Conservation (phyloP, 306 rosid species). For the Sicyos edulis region DNA sequence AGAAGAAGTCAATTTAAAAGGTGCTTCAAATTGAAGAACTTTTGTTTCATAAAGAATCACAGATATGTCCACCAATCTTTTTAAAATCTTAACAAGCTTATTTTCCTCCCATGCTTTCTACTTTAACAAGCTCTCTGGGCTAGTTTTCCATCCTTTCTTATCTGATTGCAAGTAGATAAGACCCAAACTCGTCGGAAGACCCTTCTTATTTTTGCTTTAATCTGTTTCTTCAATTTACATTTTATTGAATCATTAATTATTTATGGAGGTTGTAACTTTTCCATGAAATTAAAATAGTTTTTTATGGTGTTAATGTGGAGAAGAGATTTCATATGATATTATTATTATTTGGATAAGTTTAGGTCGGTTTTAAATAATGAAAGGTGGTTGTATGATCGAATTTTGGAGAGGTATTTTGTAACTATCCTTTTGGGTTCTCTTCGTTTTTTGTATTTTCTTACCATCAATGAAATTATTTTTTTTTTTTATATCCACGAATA, state of each 20-base stretch:
- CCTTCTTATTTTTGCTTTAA: neutral
- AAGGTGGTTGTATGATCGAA: neutral
- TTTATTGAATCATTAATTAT: neutral
- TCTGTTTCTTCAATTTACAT: neutral
- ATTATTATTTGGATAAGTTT: neutral
- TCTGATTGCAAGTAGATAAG: neutral
- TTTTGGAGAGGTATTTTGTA: too few relatives aligned
- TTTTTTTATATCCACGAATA: too few relatives aligned
- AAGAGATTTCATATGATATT: neutral
- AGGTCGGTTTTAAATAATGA: neutral
- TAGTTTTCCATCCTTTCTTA: neutral
- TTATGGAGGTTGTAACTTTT: neutral
- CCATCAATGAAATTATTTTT: too few relatives aligned
- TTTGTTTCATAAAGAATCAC: neutral
- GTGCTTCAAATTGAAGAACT: neutral
- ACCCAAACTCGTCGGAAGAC: neutral
- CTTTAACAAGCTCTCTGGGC: neutral
- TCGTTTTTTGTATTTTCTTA: too few relatives aligned
- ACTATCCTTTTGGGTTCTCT: too few relatives aligned
- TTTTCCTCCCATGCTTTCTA: neutral
- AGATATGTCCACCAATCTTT: neutral
- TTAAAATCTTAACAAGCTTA: neutral
- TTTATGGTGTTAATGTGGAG: neutral
- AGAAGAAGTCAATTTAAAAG: neutral
- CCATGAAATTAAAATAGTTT: slow-evolving; percentile 1